Conservation (phyloP, 805 yeast species). For the Suhomyces xylopsoci region DNA sequence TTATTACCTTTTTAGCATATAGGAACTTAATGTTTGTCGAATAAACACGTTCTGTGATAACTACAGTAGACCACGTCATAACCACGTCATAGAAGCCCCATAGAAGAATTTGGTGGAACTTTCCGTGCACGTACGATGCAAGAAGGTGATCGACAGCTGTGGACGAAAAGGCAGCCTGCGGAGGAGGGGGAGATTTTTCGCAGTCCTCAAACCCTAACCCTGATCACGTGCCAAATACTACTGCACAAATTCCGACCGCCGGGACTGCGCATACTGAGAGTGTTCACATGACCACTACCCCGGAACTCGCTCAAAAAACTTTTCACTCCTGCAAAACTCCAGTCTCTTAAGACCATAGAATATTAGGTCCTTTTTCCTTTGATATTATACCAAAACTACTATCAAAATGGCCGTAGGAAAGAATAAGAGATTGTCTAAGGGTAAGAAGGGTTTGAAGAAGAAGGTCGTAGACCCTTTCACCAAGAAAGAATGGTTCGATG, state of each 20-base stretch:
- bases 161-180: neutral
- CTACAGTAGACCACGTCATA: neutral
- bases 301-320: constrained; percentile 1
- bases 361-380: neutral
- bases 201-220: constrained; percentile 3
- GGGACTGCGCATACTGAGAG: neutral
- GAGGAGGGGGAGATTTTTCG: neutral
- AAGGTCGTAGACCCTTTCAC: constrained; percentile 99
- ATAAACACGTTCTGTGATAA: constrained; percentile 33
- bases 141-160: neutral
- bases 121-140: neutral
- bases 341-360: neutral
- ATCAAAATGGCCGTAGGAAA: constrained; percentile 48
- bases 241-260: neutral
- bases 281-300: neutral
- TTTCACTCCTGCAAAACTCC: constrained; percentile 1
- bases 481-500: constrained; percentile 98
- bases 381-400: neutral
- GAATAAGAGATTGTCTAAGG: constrained; percentile 84
- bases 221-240: neutral
- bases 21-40: constrained; percentile 42
- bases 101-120: neutral
- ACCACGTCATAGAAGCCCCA: too few species aligned
- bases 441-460: constrained; percentile 98
- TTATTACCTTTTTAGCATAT: constrained; percentile 22